phyloP scores from a whole-genome alignment of 2,329 filamentous ascomycete genomes.

The Zelopaecilomyces penicillatus region DNA sequence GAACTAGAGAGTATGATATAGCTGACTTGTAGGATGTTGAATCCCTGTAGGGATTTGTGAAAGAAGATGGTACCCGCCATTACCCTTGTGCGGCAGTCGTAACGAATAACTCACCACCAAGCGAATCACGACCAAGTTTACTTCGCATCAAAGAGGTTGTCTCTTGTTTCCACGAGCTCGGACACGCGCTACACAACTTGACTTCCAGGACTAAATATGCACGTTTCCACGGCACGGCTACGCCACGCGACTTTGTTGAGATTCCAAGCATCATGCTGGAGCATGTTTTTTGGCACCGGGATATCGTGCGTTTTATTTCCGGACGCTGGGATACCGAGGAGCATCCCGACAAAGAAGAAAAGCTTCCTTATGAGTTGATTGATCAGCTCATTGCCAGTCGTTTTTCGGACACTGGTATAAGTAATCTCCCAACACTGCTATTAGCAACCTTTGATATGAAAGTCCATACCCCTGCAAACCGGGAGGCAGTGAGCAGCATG shows the following conservation, averaged over 20 bases:
- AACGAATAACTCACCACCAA: conserved; percentile 71
- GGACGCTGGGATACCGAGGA: conserved; percentile 53
- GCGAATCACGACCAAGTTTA: conserved; percentile 59
- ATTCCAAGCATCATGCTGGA: conserved; percentile 58
- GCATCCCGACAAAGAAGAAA: conserved; percentile 42
- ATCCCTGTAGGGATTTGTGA: conserved; percentile 43
- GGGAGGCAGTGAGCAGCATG: conserved; percentile 52
- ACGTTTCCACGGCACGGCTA: conserved; percentile 53
- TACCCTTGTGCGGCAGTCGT: conserved; percentile 68
- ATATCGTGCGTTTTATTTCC: conserved; percentile 50
- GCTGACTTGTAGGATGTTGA: neutral
- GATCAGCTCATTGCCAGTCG: conserved; percentile 53
- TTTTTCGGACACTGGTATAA: conserved; percentile 1
- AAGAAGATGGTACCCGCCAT: conserved; percentile 55
- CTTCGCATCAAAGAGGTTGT: conserved; percentile 70
- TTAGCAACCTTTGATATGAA: conserved; percentile 73
- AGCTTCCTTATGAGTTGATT: conserved; percentile 63
- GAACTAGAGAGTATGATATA: no score
- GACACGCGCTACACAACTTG: conserved; percentile 55
- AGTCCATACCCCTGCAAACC: conserved; percentile 55
- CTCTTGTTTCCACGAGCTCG: conserved; percentile 63
- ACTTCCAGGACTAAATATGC: conserved; percentile 47
- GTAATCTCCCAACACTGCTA: conserved; percentile 43
- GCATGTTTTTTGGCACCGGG: conserved; percentile 58
- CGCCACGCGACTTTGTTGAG: conserved; percentile 56